These are phyloP conservation scores for Cordyceps cateniannulata DNA, from an alignment of 2,329 filamentous ascomycete genomes.

Conservation along the genomic window DNA sequence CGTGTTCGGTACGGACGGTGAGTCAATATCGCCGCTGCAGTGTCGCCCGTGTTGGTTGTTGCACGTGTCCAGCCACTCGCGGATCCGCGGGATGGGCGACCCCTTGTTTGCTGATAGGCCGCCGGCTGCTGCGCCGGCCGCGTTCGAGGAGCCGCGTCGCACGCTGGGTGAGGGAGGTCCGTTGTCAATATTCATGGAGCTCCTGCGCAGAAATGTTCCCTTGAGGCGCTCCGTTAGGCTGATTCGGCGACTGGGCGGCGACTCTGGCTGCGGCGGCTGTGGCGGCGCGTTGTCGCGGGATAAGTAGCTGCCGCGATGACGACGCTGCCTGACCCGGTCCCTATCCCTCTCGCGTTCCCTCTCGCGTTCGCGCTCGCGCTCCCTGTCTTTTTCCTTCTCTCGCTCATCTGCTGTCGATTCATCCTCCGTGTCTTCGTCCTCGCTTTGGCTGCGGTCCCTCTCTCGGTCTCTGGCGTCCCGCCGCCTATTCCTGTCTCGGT, in stretches of 20 bases:
- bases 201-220: constrained; percentile 27
- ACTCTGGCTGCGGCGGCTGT: constrained; percentile 6
- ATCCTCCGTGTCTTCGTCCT: constrained; percentile 5
- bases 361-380: constrained; percentile 13
- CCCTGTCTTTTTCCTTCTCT: constrained; percentile 15
- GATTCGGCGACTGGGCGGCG: constrained; percentile 29
- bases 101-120: constrained; percentile 22
- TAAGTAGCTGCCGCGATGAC: constrained; percentile 16
- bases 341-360: constrained; percentile 19
- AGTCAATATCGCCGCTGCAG: constrained; percentile 25
- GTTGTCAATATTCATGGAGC: constrained; percentile 20
- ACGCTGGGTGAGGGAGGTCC: constrained; percentile 24
- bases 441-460: constrained; percentile 5
- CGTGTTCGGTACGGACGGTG: constrained; percentile 17
- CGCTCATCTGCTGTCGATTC: constrained; percentile 6
- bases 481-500: constrained; percentile 17
- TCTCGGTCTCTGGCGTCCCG: constrained; percentile 12
- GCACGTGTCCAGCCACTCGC: constrained; percentile 38
- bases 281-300: not conserved
- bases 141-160: not conserved
- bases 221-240: constrained; percentile 35
- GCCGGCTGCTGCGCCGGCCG: constrained; percentile 16
- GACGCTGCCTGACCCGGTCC: constrained; percentile 15
- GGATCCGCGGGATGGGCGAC: constrained; percentile 32
- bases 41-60: constrained; percentile 35